These are phyloP conservation scores for Phyllosticta capitalensis DNA, from an alignment of 2,329 filamentous ascomycete genomes.

Conservation along the genomic window DNA sequence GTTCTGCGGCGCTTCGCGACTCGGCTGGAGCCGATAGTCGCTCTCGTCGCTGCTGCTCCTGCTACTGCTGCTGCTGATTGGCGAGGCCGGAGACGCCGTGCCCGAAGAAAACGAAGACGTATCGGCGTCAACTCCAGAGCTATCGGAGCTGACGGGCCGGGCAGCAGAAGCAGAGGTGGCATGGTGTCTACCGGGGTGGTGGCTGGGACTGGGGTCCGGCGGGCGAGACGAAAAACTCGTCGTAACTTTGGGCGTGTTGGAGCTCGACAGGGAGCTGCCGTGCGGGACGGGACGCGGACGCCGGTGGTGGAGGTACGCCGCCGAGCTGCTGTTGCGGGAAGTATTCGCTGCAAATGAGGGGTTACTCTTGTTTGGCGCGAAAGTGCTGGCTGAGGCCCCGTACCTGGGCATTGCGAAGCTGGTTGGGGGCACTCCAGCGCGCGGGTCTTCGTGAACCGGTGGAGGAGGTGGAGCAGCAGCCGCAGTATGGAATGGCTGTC, in stretches of 20 bases:
- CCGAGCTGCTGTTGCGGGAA: not conserved
- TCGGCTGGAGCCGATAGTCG: not conserved
- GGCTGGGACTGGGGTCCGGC: not conserved
- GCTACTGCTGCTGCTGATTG: not conserved
- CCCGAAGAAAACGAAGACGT: not conserved
- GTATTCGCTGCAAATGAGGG: not conserved
- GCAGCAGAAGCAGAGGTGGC: not conserved
- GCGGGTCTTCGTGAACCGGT: not conserved
- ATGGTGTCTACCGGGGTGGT: not conserved
- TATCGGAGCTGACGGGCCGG: not conserved
- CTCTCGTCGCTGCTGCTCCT: not conserved
- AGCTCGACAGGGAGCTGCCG: not conserved
- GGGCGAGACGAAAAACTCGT: not conserved
- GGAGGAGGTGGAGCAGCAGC: not conserved
- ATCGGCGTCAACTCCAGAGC: not conserved
- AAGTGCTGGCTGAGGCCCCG: not conserved
- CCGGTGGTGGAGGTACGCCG: not conserved
- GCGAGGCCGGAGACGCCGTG: not conserved
- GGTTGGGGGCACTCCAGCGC: not conserved
- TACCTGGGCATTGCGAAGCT: not conserved
- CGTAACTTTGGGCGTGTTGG: not conserved
- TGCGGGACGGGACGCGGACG: not conserved
- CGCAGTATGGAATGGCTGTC: not conserved
- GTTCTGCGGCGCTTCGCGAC: not conserved
- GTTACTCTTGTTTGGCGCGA: not conserved